Conservation (phyloP, 164 flowering plant species). For the Amborella trichopoda region DNA sequence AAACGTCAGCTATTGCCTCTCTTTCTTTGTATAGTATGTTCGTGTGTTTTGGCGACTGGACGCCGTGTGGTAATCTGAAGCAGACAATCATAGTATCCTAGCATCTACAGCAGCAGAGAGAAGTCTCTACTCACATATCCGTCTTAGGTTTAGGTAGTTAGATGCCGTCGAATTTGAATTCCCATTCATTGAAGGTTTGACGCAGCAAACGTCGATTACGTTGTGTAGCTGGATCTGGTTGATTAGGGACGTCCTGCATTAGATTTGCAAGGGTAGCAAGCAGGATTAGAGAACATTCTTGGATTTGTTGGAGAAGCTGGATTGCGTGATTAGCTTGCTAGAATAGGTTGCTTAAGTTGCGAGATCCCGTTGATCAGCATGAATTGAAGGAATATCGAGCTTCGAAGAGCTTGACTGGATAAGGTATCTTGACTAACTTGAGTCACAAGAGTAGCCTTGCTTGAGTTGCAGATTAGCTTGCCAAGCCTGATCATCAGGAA, state of each 20-base stretch:
- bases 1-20: no score
- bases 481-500: no score
- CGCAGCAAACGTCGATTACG: background rate
- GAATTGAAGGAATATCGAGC: background rate
- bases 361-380: no score
- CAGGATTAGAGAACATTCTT: background rate
- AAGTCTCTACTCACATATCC: background rate
- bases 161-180: background rate
- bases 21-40: no score
- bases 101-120: background rate
- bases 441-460: no score
- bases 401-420: background rate
- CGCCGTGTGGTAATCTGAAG: background rate
- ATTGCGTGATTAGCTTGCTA: background rate
- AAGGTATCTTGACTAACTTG: background rate
- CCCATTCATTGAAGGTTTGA: background rate
- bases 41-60: background rate
- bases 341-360: background rate
- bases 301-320: background rate
- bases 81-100: background rate
- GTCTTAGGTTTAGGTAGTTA: background rate
- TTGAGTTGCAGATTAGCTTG: no score
- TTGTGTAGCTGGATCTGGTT: background rate
- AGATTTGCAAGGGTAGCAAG: background rate
- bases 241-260: background rate